Percentiles rank a stretch among this genome's conserved stretches.
These are phyloP conservation scores for Cucurbita ficifolia DNA, from an alignment of 306 rosid genomes.

Conservation along the genomic window DNA sequence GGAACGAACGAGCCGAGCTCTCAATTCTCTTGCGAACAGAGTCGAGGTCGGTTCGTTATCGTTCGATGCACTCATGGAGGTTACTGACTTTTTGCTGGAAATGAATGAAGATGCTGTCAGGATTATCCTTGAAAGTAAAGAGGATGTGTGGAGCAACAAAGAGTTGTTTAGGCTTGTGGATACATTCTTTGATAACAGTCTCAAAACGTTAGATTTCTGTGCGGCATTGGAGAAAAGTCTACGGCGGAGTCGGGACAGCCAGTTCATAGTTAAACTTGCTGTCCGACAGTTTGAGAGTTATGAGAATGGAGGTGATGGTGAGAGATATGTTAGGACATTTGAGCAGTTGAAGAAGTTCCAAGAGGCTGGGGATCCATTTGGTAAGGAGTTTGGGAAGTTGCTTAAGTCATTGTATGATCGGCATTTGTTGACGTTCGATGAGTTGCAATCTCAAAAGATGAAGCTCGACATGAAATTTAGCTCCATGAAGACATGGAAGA, in stretches of 20 bases:
- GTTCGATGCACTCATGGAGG: conserved; percentile 49
- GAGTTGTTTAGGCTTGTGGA: conserved; percentile 50
- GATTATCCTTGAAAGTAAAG: conserved; percentile 45
- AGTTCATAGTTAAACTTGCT: conserved; percentile 46
- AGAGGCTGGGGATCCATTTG: conserved; percentile 67
- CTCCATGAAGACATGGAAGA: conserved; percentile 48
- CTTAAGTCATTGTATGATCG: conserved; percentile 38
- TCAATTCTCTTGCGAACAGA: conserved; percentile 46
- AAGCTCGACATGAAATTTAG: conserved; percentile 70
- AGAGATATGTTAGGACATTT: conserved; percentile 44
- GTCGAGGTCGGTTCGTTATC: conserved; percentile 49
- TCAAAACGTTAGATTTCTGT: conserved; percentile 52
- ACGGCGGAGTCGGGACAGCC: conserved; percentile 35
- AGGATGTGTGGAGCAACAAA: conserved; percentile 50
- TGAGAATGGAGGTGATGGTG: conserved; percentile 37
- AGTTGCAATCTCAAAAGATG: conserved; percentile 35
- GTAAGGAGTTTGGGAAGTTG: conserved; percentile 42
- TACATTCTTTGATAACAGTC: conserved; percentile 58
- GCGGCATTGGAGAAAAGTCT: conserved; percentile 53
- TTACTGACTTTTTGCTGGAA: conserved; percentile 52
- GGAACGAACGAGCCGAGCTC: conserved; percentile 49
- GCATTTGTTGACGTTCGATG: conserved; percentile 39
- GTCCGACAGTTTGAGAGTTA: conserved; percentile 37
- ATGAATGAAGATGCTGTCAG: conserved; percentile 66
- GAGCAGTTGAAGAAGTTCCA: conserved; percentile 48